These are phyloP conservation scores for Cladosporium velox DNA, from an alignment of 2,329 filamentous ascomycete species.

Conservation along the genomic window DNA sequence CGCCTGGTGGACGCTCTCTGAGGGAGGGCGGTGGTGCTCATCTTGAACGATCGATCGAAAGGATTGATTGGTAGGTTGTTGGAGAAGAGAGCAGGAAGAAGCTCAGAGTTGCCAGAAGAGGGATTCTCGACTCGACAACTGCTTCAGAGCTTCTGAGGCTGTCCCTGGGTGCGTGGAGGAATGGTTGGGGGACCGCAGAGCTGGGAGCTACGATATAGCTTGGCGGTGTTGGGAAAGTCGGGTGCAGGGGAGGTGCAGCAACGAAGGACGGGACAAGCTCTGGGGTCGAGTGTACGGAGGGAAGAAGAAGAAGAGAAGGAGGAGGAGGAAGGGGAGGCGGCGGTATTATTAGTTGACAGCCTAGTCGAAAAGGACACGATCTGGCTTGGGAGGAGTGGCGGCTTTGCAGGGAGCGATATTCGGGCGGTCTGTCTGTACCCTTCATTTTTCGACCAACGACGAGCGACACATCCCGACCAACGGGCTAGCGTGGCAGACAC, in stretches of 20 bases:
- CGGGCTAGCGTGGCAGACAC: conserved; percentile 17
- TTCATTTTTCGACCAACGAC: conserved; percentile 19
- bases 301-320: neutral
- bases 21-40: conserved; percentile 58
- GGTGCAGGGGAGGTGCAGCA: conserved; percentile 17
- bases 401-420: conserved; percentile 15
- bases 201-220: conserved; percentile 5
- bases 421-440: conserved; percentile 8
- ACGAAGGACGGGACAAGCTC: conserved; percentile 12
- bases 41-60: conserved; percentile 25
- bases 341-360: neutral
- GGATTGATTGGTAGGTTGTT: neutral
- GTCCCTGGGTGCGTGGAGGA: neutral
- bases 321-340: neutral
- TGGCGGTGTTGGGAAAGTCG: conserved; percentile 16
- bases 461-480: conserved; percentile 15
- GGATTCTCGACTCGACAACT: neutral
- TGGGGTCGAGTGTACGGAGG: neutral
- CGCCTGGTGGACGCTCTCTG: conserved; percentile 46
- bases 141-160: conserved; percentile 4
- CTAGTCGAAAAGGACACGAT: conserved; percentile 10
- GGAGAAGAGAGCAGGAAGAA: neutral
- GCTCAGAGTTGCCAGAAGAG: neutral
- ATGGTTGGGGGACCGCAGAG: conserved; percentile 10
- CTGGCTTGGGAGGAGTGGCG: conserved; percentile 17